These are phyloP conservation scores for Plasmodium berghei DNA, from an alignment of 169 alveolate species.

Conservation along the genomic window DNA sequence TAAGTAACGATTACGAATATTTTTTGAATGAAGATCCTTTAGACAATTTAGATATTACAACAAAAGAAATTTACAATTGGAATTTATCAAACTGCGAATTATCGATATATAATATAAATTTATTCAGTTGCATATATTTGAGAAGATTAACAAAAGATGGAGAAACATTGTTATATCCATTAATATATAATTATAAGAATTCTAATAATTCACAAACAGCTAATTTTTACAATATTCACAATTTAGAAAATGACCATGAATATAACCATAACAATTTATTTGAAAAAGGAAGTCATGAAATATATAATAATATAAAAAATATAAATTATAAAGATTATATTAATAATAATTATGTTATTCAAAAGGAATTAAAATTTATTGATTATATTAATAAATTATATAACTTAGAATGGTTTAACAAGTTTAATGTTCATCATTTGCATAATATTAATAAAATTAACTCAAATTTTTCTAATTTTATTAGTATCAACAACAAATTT, in stretches of 20 bases:
- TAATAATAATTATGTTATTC: constrained; percentile 16
- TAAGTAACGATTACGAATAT: not conserved
- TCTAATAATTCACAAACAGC: constrained; percentile 12
- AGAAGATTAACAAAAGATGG: constrained; percentile 30
- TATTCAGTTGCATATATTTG: constrained; percentile 65
- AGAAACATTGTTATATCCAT: constrained; percentile 39
- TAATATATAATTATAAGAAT: constrained; percentile 53
- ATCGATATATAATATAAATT: constrained; percentile 56
- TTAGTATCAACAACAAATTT: not conserved
- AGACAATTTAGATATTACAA: too few species aligned
- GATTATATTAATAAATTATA: constrained; percentile 56
- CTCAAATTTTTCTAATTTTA: constrained; percentile 31
- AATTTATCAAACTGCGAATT: constrained; percentile 23
- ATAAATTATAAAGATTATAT: constrained; percentile 19
- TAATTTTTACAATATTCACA: not conserved
- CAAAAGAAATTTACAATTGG: constrained; percentile 27
- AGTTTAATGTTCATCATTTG: constrained; percentile 67
- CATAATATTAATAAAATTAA: constrained; percentile 41
- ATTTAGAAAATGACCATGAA: not conserved
- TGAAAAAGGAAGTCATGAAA: constrained; percentile 11
- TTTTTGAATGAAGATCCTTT: not conserved
- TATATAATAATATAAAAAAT: constrained; percentile 2
- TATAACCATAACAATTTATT: constrained; percentile 12
- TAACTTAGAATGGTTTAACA: constrained; percentile 67
- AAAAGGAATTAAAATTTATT: constrained; percentile 40